A percentile compares a stretch with the other conserved stretches of the same genome.
phyloP scores from a whole-genome alignment of 2,329 filamentous ascomycete species.

The Raffaelea arxii region DNA sequence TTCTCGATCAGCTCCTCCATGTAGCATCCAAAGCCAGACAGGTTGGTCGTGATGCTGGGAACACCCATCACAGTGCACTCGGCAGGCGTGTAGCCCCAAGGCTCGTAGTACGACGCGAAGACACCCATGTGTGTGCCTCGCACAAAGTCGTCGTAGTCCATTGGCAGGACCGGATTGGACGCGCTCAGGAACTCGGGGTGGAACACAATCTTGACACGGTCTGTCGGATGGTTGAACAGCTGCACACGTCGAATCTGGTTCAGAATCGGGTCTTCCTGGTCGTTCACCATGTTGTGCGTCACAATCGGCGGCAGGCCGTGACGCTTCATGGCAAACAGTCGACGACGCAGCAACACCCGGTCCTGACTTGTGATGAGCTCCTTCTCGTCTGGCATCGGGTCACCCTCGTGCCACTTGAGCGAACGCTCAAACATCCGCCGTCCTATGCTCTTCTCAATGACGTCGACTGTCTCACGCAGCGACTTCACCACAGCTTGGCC shows the following conservation, averaged over 20 bases:
- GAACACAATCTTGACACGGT: conserved; percentile 96
- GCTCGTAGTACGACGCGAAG: conserved; percentile 97
- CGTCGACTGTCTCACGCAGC: conserved; percentile 80
- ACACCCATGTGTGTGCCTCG: conserved; percentile 92
- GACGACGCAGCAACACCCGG: conserved; percentile 80
- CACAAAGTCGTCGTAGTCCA: conserved; percentile 98
- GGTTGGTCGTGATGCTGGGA: conserved; percentile 93
- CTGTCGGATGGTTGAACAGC: conserved; percentile 89
- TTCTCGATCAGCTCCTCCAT: conserved; percentile 99
- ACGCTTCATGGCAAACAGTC: conserved; percentile 95
- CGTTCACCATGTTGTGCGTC: conserved; percentile 97
- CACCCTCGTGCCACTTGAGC: conserved; percentile 90
- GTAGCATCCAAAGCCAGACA: conserved; percentile 97
- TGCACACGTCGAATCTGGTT: conserved; percentile 95
- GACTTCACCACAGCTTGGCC: conserved; percentile 97
- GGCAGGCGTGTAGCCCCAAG: conserved; percentile 96
- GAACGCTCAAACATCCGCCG: conserved; percentile 92
- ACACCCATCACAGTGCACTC: conserved; percentile 99
- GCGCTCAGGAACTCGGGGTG: conserved; percentile 97
- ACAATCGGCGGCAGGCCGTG: conserved; percentile 86
- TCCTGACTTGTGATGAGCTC: conserved; percentile 88
- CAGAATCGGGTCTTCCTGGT: conserved; percentile 83
- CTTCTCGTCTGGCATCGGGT: conserved; percentile 90
- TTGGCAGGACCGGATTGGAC: conserved; percentile 83
- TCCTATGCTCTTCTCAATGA: conserved; percentile 87